These are phyloP conservation scores for Calocybe gambosa DNA, from an alignment of 1,284 basidiomycete genomes.

Conservation along the genomic window DNA sequence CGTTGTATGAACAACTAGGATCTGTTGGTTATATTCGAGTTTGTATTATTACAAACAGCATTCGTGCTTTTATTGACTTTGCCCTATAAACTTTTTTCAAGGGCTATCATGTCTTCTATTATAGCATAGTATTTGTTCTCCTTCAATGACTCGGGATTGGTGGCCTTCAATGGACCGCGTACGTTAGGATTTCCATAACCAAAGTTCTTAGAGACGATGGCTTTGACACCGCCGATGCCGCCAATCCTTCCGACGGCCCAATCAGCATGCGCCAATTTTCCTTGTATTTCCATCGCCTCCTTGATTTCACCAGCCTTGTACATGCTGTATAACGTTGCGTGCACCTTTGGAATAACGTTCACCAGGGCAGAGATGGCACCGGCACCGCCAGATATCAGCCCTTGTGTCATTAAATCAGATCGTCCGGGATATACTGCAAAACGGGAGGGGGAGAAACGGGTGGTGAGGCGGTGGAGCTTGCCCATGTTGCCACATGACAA, in stretches of 20 bases:
- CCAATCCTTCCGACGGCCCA: slow-evolving; percentile 69
- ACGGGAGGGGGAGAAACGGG: slow-evolving; percentile 40
- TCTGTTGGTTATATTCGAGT: background rate
- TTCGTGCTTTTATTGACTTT: background rate
- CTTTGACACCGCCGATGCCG: slow-evolving; percentile 67
- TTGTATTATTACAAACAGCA: slow-evolving; percentile 1
- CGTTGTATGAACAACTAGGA: background rate
- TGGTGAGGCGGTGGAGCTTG: slow-evolving; percentile 74
- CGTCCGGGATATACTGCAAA: slow-evolving; percentile 65
- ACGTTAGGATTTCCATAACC: slow-evolving; percentile 58
- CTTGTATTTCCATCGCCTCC: slow-evolving; percentile 69
- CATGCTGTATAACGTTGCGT: slow-evolving; percentile 53
- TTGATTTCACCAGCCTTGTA: slow-evolving; percentile 53
- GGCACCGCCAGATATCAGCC: slow-evolving; percentile 61
- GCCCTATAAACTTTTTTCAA: slow-evolving; percentile 50
- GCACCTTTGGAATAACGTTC: slow-evolving; percentile 74
- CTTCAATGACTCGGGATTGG: slow-evolving; percentile 24
- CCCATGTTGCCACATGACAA: slow-evolving; percentile 83
- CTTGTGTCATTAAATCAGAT: slow-evolving; percentile 62
- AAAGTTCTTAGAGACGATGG: slow-evolving; percentile 62
- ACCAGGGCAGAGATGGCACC: slow-evolving; percentile 73
- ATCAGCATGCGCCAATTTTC: slow-evolving; percentile 65
- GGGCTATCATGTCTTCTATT: slow-evolving; percentile 51
- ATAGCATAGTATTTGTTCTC: slow-evolving; percentile 30
- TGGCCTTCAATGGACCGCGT: slow-evolving; percentile 50